These are phyloP conservation scores for Diphasiastrum complanatum DNA, from an alignment of 83 land plant species.

Conservation along the genomic window DNA sequence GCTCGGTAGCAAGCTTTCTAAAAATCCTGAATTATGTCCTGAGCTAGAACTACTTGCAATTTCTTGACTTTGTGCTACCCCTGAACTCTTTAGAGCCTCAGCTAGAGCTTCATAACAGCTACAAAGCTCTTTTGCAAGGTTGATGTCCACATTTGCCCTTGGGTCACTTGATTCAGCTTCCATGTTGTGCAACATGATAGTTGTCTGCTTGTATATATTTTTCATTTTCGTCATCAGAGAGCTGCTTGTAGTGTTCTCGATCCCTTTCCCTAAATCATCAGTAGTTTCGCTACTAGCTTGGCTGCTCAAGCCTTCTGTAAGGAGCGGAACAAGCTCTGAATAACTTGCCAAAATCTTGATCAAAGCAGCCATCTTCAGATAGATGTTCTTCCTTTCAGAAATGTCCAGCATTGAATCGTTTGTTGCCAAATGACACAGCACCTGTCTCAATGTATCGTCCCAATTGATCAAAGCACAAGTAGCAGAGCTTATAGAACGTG, in stretches of 20 bases:
- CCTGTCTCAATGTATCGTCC: too few species aligned
- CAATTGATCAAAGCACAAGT: too few species aligned
- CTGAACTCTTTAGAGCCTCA: too few species aligned
- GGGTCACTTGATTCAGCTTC: not conserved
- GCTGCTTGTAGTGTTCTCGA: not conserved
- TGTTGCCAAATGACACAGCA: not conserved
- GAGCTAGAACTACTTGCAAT: too few species aligned
- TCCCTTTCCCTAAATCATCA: not conserved
- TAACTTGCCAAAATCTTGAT: not conserved
- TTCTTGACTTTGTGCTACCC: too few species aligned
- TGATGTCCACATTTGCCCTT: not conserved
- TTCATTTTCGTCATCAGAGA: not conserved
- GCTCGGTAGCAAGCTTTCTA: too few species aligned
- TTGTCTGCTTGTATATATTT: not conserved
- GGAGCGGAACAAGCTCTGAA: constrained; percentile 4
- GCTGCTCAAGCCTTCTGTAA: not conserved
- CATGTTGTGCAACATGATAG: not conserved
- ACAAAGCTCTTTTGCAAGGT: too few species aligned
- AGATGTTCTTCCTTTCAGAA: not conserved
- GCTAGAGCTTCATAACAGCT: too few species aligned
- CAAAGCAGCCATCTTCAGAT: not conserved
- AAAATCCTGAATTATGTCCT: too few species aligned
- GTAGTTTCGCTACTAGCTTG: not conserved
- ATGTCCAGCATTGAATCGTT: constrained; percentile 7
- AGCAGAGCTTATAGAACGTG: too few species aligned